Percentiles rank a stretch among this genome's conserved stretches.
These are phyloP conservation scores for Geotrichum klebahnii DNA, from an alignment of 1,139 yeast genomes.

Conservation along the genomic window DNA sequence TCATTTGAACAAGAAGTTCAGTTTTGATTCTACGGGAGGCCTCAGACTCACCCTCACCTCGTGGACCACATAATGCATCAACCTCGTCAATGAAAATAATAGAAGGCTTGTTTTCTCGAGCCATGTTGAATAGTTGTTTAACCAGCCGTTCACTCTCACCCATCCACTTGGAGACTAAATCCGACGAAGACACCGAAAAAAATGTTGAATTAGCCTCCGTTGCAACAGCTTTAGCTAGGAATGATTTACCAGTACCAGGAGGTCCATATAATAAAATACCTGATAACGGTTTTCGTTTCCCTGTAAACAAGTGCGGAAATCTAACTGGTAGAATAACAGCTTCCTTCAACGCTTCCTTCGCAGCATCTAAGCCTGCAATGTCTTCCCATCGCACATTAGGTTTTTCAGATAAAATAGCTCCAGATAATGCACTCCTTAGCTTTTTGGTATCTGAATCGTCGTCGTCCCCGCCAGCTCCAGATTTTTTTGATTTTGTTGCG, in stretches of 20 bases:
- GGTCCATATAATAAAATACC: conserved; percentile 95
- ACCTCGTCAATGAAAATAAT: conserved; percentile 97
- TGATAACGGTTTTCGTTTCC: conserved; percentile 86
- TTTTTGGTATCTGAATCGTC: conserved; percentile 84
- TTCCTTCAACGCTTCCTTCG: conserved; percentile 94
- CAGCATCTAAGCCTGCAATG: conserved; percentile 91
- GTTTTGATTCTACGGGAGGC: conserved; percentile 95
- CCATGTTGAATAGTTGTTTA: conserved; percentile 90
- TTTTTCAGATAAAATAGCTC: conserved; percentile 85
- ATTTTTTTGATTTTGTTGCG: conserved; percentile 49
- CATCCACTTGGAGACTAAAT: conserved; percentile 97
- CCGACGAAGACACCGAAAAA: conserved; percentile 91
- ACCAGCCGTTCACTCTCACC: conserved; percentile 96
- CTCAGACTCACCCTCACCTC: conserved; percentile 98
- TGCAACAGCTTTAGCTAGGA: conserved; percentile 95
- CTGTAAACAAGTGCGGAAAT: conserved; percentile 91
- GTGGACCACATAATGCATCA: conserved; percentile 94
- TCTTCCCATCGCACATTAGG: conserved; percentile 96
- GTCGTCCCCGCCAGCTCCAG: conserved; percentile 57
- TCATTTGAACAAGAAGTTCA: conserved; percentile 94
- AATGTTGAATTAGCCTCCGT: conserved; percentile 97
- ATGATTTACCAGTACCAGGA: conserved; percentile 99
- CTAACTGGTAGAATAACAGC: conserved; percentile 94
- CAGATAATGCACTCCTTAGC: conserved; percentile 83
- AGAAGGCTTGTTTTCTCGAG: conserved; percentile 90